Percentiles rank a stretch among this genome's conserved stretches.
phyloP scores from a whole-genome alignment of 2,329 filamentous ascomycete species.

The Torrubiella hemipterigena region DNA sequence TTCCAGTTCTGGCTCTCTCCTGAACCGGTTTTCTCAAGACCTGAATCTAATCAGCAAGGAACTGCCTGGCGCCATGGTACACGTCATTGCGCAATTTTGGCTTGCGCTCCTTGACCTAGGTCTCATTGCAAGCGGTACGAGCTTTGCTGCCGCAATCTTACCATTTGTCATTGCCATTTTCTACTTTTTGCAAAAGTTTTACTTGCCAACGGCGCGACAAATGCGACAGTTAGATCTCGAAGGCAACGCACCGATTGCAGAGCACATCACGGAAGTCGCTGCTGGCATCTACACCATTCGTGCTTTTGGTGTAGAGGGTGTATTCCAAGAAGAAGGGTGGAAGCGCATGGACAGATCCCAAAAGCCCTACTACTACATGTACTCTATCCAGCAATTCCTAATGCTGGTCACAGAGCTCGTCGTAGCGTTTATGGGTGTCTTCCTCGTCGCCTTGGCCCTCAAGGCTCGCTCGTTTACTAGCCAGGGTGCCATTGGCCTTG shows the following conservation, averaged over 20 bases:
- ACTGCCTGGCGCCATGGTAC: not conserved
- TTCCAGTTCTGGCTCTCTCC: not conserved
- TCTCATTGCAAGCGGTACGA: slow-evolving; percentile 11
- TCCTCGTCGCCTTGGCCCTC: slow-evolving; percentile 31
- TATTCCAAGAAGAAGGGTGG: slow-evolving; percentile 28
- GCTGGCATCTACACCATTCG: slow-evolving; percentile 33
- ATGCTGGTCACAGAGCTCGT: slow-evolving; percentile 33
- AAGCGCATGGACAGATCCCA: slow-evolving; percentile 37
- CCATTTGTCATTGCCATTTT: slow-evolving; percentile 12
- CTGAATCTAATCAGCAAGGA: not conserved
- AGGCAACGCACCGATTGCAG: slow-evolving; percentile 19
- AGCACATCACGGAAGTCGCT: slow-evolving; percentile 27
- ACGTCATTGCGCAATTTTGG: slow-evolving; percentile 11
- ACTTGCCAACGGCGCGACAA: slow-evolving; percentile 22
- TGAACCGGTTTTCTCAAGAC: not conserved
- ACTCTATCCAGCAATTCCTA: slow-evolving; percentile 41
- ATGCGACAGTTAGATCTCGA: slow-evolving; percentile 22
- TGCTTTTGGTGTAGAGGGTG: slow-evolving; percentile 39
- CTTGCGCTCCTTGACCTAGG: slow-evolving; percentile 4
- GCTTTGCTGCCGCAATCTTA: slow-evolving; percentile 15
- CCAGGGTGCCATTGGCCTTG: slow-evolving; percentile 2
- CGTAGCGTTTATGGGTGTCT: slow-evolving; percentile 28
- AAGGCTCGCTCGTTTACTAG: slow-evolving; percentile 6
- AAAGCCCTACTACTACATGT: slow-evolving; percentile 40
- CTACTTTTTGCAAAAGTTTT: slow-evolving; percentile 17